phyloP scores from a whole-genome alignment of 805 yeast genomes.

The Grigorovia jiainica region DNA sequence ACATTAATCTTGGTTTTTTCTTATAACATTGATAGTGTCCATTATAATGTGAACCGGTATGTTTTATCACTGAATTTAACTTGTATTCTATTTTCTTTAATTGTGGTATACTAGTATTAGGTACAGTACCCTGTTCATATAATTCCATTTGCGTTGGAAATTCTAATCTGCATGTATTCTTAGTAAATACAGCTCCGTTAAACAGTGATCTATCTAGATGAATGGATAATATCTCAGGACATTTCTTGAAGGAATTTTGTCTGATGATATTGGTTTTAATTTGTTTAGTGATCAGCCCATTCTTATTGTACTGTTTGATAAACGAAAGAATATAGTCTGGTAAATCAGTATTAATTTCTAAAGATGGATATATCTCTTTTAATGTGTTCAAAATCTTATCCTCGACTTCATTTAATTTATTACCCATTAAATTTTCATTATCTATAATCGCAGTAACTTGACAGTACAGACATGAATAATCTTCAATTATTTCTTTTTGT shows the following conservation, averaged over 20 bases:
- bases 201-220: slow-evolving; percentile 82
- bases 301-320: slow-evolving; percentile 37
- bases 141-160: slow-evolving; percentile 53
- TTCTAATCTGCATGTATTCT: slow-evolving; percentile 66
- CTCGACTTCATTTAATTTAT: slow-evolving; percentile 12
- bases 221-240: slow-evolving; percentile 67
- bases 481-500: slow-evolving; percentile 62
- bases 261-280: slow-evolving; percentile 61
- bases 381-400: slow-evolving; percentile 29
- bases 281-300: slow-evolving; percentile 35
- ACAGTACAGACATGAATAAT: slow-evolving; percentile 74
- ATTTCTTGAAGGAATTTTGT: slow-evolving; percentile 46
- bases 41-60: slow-evolving; percentile 76
- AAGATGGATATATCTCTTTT: slow-evolving; percentile 29
- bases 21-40: slow-evolving; percentile 91
- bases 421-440: slow-evolving; percentile 22
- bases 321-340: slow-evolving; percentile 40
- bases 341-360: slow-evolving; percentile 57
- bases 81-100: slow-evolving; percentile 36
- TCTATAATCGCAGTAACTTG: slow-evolving; percentile 37
- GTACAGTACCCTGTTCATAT: slow-evolving; percentile 25
- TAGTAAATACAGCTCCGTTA: slow-evolving; percentile 52
- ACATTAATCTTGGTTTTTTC: slow-evolving; percentile 46
- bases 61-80: slow-evolving; percentile 68
- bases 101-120: slow-evolving; percentile 11